Conservation (phyloP, 2,329 filamentous ascomycete species). For the Diaporthe ampelina region DNA sequence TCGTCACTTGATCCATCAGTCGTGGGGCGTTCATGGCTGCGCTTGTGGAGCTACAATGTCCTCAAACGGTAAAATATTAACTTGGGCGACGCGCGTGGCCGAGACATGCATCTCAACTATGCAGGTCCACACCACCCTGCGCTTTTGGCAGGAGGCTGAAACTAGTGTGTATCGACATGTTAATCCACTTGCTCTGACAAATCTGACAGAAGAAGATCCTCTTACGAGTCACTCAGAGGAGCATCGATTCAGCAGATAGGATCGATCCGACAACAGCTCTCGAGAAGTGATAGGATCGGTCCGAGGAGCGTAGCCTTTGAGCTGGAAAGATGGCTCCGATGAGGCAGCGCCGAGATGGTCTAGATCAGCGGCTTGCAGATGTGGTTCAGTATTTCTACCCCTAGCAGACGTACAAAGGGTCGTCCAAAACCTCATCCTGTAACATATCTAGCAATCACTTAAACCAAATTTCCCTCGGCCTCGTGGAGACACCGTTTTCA, state of each 20-base stretch:
- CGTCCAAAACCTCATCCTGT: neutral
- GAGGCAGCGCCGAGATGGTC: neutral
- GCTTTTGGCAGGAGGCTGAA: constrained; percentile 1
- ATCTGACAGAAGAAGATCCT: neutral
- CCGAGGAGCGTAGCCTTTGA: neutral
- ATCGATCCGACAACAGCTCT: neutral
- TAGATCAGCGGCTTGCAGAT: neutral
- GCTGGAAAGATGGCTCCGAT: neutral
- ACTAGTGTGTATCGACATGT: neutral
- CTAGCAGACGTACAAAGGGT: neutral
- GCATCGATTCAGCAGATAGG: neutral
- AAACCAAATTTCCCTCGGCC: neutral
- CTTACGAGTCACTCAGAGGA: neutral
- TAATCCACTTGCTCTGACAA: neutral
- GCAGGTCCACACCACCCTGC: neutral
- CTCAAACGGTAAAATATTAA: constrained; percentile 1
- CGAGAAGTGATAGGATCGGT: neutral
- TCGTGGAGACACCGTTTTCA: neutral
- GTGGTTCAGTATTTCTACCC: neutral
- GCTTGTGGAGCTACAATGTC: neutral
- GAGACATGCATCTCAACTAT: constrained; percentile 1
- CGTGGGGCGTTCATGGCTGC: constrained; percentile 5
- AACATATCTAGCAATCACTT: no score
- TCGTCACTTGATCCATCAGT: neutral
- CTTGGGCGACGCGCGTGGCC: neutral